Base-by-base conservation (phyloP, 176 grass and related monocot species). In the Hordeum vulgare region DNA sequence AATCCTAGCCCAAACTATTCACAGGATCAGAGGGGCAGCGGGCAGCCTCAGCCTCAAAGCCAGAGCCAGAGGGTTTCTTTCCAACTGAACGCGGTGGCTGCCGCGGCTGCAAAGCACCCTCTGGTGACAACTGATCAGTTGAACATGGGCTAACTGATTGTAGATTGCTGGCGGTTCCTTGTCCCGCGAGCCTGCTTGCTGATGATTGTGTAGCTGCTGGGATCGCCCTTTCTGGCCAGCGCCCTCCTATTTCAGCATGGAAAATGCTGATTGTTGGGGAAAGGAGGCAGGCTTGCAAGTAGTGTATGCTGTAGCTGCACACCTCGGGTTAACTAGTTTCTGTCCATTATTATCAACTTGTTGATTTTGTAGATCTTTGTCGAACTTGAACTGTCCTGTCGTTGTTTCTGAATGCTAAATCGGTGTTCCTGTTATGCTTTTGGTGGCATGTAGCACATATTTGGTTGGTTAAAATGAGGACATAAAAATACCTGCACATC, bases 61-160 rank as follows among this genome's bases (percentile, higher is more conserved):
- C 96, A 95, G 63, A 88, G 93, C 24, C 97, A 96, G 70, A 92
- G 93, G 82, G 97, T 99, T 80, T 94, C 93, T 81, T 96, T 99
- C 39, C 97, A 93, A 39, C 88, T 99, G 51, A 90, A 90, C 23
- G 78, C 80, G 44, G 84, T 86, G 53, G 87, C 86, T 49, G 87
- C 85, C n/a, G 79, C 81, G 9, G 85, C 93, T 78, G 85, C 85
- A 72, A 91, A 87, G 68, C 87, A 81, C 5, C 78, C 91, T 47
- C 85, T 86, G 49, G 67, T 80, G 89, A 80, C 84, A 33, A 68
- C 84, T 44, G 89, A 90, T 7, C 85, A 90, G 40, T 11, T 90
- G 51, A 87, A 87, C 40, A 80, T 84, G 66, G 80, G 75, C 40
- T 90, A 76, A 62, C 25, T n/a, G 14, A 51, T 41, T 5, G 33